phyloP scores from a whole-genome alignment of 495 filamentous ascomycete species.

The Cercophora sp. region DNA sequence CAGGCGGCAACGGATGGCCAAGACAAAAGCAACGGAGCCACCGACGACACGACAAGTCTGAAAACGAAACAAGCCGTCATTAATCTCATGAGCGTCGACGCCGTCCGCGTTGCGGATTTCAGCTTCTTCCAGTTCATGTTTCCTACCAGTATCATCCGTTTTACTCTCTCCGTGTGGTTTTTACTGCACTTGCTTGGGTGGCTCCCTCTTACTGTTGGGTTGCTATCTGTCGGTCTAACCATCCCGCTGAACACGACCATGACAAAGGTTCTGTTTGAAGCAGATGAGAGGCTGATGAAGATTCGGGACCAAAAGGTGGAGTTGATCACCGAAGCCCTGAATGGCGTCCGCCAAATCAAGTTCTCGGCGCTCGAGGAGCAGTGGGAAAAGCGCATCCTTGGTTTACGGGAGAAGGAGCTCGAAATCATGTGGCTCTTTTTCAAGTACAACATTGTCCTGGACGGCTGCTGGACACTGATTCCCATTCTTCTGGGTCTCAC shows the following conservation, averaged over 20 bases:
- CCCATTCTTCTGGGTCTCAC: conserved; percentile 65
- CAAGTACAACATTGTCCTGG: conserved; percentile 47
- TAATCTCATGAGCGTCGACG: conserved; percentile 71
- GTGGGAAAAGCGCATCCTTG: conserved; percentile 65
- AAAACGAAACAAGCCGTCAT: conserved; percentile 65
- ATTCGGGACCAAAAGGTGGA: conserved; percentile 68
- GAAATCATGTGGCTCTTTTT: conserved; percentile 57
- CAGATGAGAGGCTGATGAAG: conserved; percentile 69
- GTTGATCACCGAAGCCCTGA: conserved; percentile 67
- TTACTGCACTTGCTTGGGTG: conserved; percentile 66
- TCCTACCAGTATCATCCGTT: conserved; percentile 46
- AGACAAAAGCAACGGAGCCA: conserved; percentile 28
- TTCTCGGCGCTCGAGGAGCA: conserved; percentile 69
- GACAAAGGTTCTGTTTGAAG: conserved; percentile 55
- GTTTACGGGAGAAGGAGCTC: conserved; percentile 60
- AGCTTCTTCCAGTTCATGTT: conserved; percentile 58
- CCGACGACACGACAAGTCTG: conserved; percentile 11
- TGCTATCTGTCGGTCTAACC: conserved; percentile 53
- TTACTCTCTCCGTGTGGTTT: conserved; percentile 58
- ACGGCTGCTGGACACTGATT: conserved; percentile 63
- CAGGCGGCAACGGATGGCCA: too few relatives aligned
- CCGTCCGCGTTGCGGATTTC: conserved; percentile 66
- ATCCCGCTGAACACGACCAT: conserved; percentile 62
- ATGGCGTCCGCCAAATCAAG: conserved; percentile 78
- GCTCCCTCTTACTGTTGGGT: conserved; percentile 59